Percentiles rank a stretch among this genome's conserved stretches.
Evolutionary conservation across 768 basidiomycete genomes (phyloP).

Genomic region (Auricularia heimuer): DNA sequence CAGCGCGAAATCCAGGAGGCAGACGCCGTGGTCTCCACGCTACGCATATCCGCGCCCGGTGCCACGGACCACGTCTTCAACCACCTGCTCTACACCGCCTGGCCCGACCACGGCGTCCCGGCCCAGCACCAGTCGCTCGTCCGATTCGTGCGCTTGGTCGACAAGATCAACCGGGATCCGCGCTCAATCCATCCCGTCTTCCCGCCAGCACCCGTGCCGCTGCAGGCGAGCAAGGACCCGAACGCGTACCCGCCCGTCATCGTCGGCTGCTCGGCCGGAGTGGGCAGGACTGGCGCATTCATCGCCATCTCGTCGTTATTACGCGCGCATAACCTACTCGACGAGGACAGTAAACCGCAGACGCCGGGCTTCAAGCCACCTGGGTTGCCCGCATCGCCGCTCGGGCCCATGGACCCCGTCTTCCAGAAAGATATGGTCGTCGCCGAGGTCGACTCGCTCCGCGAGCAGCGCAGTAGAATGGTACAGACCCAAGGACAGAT

Average conservation of each 20-base stretch:
- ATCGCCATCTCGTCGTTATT: constrained; percentile 72
- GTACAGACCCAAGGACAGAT: constrained; percentile 65
- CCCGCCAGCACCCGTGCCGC: constrained; percentile 2
- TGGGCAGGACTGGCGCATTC: constrained; percentile 82
- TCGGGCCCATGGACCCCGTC: constrained; percentile 46
- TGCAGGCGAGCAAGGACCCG: constrained; percentile 7
- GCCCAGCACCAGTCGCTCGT: constrained; percentile 52
- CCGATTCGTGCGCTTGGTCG: constrained; percentile 54
- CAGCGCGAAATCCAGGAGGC: constrained; percentile 40
- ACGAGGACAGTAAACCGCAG: constrained; percentile 16
- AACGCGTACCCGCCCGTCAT: constrained; percentile 69
- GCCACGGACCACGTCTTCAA: constrained; percentile 36
- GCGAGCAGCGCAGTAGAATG: constrained; percentile 79
- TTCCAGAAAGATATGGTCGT: constrained; percentile 48
- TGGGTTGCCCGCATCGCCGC: constrained; percentile 29
- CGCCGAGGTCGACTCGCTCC: constrained; percentile 63
- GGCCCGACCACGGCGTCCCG: constrained; percentile 86
- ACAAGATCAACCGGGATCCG: constrained; percentile 44
- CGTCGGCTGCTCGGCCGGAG: constrained; percentile 78
- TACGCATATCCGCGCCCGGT: constrained; percentile 33
- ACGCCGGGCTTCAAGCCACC: constrained; percentile 11
- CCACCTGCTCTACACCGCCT: constrained; percentile 64
- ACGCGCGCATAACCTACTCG: constrained; percentile 44
- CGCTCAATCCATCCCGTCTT: constrained; percentile 19
- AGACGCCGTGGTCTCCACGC: constrained; percentile 49